phyloP scores from a whole-genome alignment of 208 protist genomes.

The Leishmania aethiopica region DNA sequence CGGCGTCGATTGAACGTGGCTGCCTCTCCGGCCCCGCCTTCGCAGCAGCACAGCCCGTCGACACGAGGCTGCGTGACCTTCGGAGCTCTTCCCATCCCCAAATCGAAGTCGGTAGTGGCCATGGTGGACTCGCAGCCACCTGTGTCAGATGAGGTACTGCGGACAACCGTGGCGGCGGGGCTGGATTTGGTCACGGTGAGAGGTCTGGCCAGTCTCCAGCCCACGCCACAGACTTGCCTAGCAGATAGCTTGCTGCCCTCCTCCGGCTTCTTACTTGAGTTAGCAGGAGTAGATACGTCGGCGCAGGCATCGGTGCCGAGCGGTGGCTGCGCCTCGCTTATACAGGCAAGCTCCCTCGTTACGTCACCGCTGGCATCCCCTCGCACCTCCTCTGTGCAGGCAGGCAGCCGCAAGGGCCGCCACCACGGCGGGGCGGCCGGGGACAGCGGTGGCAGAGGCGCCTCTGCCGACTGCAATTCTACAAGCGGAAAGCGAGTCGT shows the following conservation, averaged over 20 bases:
- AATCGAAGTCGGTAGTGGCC: neutral
- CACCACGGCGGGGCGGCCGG: neutral
- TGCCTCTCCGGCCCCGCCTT: neutral
- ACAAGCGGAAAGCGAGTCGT: conserved; percentile 13
- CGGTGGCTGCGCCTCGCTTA: neutral
- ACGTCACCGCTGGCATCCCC: neutral
- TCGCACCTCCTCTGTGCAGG: neutral
- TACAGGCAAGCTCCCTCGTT: neutral
- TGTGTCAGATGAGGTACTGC: conserved; percentile 19
- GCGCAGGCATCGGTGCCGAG: neutral
- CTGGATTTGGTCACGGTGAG: conserved; percentile 45
- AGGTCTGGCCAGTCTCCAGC: conserved; percentile 40
- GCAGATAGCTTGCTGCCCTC: conserved; percentile 31
- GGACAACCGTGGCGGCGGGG: conserved; percentile 35
- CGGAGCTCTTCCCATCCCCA: neutral
- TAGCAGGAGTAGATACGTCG: conserved; percentile 13
- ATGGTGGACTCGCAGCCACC: neutral
- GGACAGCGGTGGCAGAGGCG: conserved; percentile 8
- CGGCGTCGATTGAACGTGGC: neutral
- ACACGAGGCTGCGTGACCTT: neutral
- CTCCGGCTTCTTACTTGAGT: conserved; percentile 16
- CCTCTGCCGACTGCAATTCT: neutral
- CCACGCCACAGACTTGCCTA: conserved; percentile 28
- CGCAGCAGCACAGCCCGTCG: neutral
- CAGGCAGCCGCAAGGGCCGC: conserved; percentile 4